Evolutionary conservation across 495 filamentous ascomycete species (phyloP), one percentile per base, ranked within the genome.

Genomic region (Penicillium diatomitis): DNA sequence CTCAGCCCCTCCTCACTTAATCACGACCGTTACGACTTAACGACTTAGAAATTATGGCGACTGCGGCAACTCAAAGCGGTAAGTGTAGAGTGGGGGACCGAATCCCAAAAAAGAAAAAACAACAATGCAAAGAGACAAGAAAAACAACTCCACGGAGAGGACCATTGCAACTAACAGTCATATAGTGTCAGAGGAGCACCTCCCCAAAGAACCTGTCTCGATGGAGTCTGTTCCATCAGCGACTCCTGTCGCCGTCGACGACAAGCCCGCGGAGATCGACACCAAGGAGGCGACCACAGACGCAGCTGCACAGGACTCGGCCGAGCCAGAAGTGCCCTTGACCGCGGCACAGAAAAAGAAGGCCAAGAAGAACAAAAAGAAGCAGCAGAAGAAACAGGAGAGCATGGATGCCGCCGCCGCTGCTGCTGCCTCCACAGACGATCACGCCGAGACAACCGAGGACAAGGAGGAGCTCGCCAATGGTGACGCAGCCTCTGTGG

Each of bases 1-100:
- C 28, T 20, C 32, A 30, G 10, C 48, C 41, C 28, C 49, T 46
- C 30, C 50, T 38, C 44, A 49, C 34, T 50, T 40, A 47, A 50
- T 61, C 54, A 57, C 55, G 54, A 57, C 49, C 47, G 46, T 57
- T 51, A 57, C 58, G 54, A 55, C 31, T 51, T 57, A 35, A 53
- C 43, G 44, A 55, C 46, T 47, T 39, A 46, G 37, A 38, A 20
- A 51, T 30, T 42, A 60, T 60, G 57, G 57, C 57, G 32, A 56
- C 57, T 44, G 57, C 57, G 42, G 52, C 57, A 29, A 60, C 55
- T 35, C 57, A 56, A 36, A 56, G 53, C 47, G 53, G 57, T 60
- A 46, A 39, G 47, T 48, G 2, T 8, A 5, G 32, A 49, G 20
- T 20, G 20, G 20, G 20, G 20, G 20, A 20, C 20, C 20, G 2